These are phyloP conservation scores for Prunus davidiana DNA, from an alignment of 306 rosid genomes.

Conservation along the genomic window DNA sequence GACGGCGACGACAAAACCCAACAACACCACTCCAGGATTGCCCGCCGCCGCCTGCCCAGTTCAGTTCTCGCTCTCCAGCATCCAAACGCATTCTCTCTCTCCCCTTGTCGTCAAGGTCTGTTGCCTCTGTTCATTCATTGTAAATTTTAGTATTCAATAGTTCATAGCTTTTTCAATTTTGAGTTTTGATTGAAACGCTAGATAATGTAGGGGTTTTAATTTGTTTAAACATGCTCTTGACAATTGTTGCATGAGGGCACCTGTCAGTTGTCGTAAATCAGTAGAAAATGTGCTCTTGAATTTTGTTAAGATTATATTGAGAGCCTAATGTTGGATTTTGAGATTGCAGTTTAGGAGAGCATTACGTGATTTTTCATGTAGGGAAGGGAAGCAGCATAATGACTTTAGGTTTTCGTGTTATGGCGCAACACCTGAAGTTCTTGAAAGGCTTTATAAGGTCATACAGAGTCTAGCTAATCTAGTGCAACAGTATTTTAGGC, in stretches of 20 bases:
- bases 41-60: slow-evolving; percentile 54
- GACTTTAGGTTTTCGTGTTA: not conserved
- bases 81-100: slow-evolving; percentile 41
- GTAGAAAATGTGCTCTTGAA: not conserved
- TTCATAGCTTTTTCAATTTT: not conserved
- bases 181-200: not conserved
- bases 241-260: not conserved
- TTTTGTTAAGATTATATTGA: not conserved
- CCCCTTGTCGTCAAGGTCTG: slow-evolving; percentile 55
- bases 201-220: not conserved
- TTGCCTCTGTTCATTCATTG: not conserved
- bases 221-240: not conserved
- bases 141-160: not conserved
- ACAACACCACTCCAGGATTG: not conserved
- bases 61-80: slow-evolving; percentile 61
- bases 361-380: not conserved
- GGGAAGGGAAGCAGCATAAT: not conserved
- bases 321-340: not conserved
- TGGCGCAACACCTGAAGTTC: not conserved
- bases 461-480: not conserved
- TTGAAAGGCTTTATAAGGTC: not conserved
- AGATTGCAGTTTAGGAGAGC: not conserved
- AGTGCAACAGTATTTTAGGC: not conserved
- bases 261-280: not conserved
- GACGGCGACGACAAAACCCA: not conserved